A percentile compares a stretch with the other conserved stretches of the same genome.
Evolutionary conservation across 2,329 filamentous ascomycete genomes (phyloP).

Genomic region (Ascochyta fabae): DNA sequence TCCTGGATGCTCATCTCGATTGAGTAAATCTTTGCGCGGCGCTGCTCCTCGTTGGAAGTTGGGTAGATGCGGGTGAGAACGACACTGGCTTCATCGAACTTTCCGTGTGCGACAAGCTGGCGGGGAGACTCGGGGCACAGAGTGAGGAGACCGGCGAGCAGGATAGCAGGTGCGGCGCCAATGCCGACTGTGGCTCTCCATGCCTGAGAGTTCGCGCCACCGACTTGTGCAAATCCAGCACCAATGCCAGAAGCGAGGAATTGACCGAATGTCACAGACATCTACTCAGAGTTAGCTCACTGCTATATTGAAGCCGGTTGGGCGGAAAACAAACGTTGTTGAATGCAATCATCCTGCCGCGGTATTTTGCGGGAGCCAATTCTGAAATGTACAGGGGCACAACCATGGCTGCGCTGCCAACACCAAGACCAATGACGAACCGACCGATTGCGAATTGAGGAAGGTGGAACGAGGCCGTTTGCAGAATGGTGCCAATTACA

Average conservation of each 20-base stretch:
- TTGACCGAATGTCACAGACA: conserved; percentile 38
- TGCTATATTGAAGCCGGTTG: too few species aligned
- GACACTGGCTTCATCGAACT: conserved; percentile 37
- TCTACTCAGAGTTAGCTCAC: conserved; percentile 21
- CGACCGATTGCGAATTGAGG: conserved; percentile 39
- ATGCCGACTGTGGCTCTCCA: conserved; percentile 50
- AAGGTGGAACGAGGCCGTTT: conserved; percentile 35
- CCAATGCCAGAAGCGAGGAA: conserved; percentile 43
- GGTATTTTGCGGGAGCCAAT: conserved; percentile 40
- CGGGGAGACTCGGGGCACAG: conserved; percentile 48
- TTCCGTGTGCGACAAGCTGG: conserved; percentile 47
- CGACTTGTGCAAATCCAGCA: conserved; percentile 47
- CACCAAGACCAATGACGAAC: conserved; percentile 41
- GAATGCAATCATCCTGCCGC: conserved; percentile 46
- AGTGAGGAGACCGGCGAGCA: conserved; percentile 43
- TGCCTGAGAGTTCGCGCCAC: conserved; percentile 33
- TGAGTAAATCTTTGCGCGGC: conserved; percentile 33
- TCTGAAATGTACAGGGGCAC: conserved; percentile 42
- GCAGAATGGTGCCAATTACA: conserved; percentile 38
- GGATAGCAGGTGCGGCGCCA: conserved; percentile 45
- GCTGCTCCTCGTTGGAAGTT: conserved; percentile 34
- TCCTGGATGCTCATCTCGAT: conserved; percentile 44
- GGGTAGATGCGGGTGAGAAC: conserved; percentile 47
- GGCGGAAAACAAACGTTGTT: conserved; percentile 28
- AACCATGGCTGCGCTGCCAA: conserved; percentile 41